Percentiles rank a stretch among this genome's conserved stretches.
These are phyloP conservation scores for Marchantia paleacea DNA, from an alignment of 225 moss, liverwort and hornwort species.

Conservation along the genomic window DNA sequence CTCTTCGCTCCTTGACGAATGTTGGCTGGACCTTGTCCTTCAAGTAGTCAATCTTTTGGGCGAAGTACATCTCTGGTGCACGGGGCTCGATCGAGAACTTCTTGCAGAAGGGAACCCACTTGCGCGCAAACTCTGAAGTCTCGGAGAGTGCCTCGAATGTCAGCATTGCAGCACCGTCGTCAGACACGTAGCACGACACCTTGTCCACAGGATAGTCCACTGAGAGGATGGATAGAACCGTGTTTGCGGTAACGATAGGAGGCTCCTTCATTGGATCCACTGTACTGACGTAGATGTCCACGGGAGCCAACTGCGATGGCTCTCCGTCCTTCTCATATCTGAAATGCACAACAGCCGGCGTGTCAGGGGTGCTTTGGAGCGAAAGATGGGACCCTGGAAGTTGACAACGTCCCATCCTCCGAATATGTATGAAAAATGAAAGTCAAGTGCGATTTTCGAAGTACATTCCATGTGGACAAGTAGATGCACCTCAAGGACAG, in stretches of 20 bases:
- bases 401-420: too few relatives aligned
- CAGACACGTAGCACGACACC: conserved; percentile 92
- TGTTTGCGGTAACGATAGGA: conserved; percentile 90
- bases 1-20: conserved; percentile 85
- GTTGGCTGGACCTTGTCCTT: conserved; percentile 96
- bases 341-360: not conserved
- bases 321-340: conserved; percentile 87
- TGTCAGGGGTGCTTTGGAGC: not conserved
- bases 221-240: conserved; percentile 75
- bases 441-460: not conserved
- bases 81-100: conserved; percentile 87
- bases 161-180: conserved; percentile 96
- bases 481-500: conserved; percentile 58
- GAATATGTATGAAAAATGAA: too few relatives aligned
- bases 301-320: conserved; percentile 59
- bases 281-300: conserved; percentile 87
- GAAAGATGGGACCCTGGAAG: too few relatives aligned
- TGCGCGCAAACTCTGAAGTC: conserved; percentile 88
- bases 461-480: not conserved
- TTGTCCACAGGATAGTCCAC: conserved; percentile 96
- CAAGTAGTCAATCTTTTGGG: conserved; percentile 85
- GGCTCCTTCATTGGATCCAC: conserved; percentile 94
- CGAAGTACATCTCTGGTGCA: conserved; percentile 92
- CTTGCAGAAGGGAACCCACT: conserved; percentile 98
- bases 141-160: conserved; percentile 85